Percentiles rank a stretch among this genome's conserved stretches.
phyloP scores from a whole-genome alignment of 495 filamentous ascomycete species.

The Coniosporium apollinis region DNA sequence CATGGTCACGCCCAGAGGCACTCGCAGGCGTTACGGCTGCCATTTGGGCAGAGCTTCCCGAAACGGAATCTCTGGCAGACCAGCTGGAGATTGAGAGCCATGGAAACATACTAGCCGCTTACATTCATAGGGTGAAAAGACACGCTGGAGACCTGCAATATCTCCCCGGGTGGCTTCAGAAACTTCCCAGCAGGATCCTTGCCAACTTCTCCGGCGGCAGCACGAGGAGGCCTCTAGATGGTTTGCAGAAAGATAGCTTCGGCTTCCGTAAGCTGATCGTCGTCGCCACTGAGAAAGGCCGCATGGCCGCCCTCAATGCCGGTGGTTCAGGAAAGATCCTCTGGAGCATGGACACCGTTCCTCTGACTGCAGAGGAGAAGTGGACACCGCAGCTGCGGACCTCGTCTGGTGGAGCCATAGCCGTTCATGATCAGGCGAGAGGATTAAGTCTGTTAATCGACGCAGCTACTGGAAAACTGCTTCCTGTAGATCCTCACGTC shows the following conservation, averaged over 20 bases:
- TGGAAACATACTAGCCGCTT: constrained; percentile 59
- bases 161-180: constrained; percentile 51
- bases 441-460: background rate
- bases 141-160: constrained; percentile 64
- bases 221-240: constrained; percentile 28
- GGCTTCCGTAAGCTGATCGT: constrained; percentile 73
- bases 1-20: constrained; percentile 71
- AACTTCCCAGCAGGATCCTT: constrained; percentile 32
- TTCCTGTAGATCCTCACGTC: background rate
- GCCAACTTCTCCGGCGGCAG: constrained; percentile 46
- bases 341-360: constrained; percentile 49
- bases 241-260: constrained; percentile 56
- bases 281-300: constrained; percentile 64
- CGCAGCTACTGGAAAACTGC: constrained; percentile 26
- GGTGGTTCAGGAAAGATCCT: constrained; percentile 57
- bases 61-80: constrained; percentile 55
- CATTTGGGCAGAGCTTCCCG: constrained; percentile 51
- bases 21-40: constrained; percentile 61
- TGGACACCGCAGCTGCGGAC: constrained; percentile 27
- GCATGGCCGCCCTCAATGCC: constrained; percentile 61
- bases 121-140: constrained; percentile 70
- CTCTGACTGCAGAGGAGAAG: constrained; percentile 31
- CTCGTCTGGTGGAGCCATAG: constrained; percentile 31
- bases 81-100: constrained; percentile 77
- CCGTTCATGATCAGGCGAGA: constrained; percentile 27